Base-by-base conservation (phyloP, 768 basidiomycete species). In the Amanita molliuscula region DNA sequence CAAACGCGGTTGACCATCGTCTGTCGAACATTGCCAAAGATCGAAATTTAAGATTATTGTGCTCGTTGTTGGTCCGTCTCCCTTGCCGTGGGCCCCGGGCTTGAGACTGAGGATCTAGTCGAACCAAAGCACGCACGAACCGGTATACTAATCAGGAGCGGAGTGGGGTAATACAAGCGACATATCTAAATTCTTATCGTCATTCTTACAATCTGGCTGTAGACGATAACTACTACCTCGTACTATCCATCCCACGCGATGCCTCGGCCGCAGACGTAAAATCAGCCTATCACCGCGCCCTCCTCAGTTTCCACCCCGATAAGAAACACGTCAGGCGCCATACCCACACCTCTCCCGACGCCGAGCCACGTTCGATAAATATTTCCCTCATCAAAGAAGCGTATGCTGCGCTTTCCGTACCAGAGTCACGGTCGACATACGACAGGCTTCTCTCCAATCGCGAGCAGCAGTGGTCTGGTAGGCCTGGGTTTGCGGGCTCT, bases 321-420 rank as follows among this genome's bases (percentile, higher is more conserved):
- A 70, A 70, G 44, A 36, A 37, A 34, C 37, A 55, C 62, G 50
- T 26, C 33, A 28, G 25, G 3, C 48, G 4, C 4, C 38, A n/a
- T 13, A 34, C n/a, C 23, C 10, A 26, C 15, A 2, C 29, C 23
- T n/a, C 15, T 1, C 15, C 6, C 6, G 42, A 44, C 48, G 1
- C 42, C 51, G 43, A 38, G 29, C 36, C 23, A 35, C 46, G 6
- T 36, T 23, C 13, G 26, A 44, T 73, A 54, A 76, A 82, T 54
- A 74, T 88, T 50, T 72, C 75, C 4, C 55, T 76, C 34, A 67
- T 91, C 45, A 81, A 83, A 56, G 74, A 82, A 44, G 88, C 89
- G 0, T 88, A 84, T 58, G 58, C 55, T 33, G 79, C 76, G 0
- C 76, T 92, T 2, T 77, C 78, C 9, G 67, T 77, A 7, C 64